phyloP scores from a whole-genome alignment of 768 basidiomycete genomes.

The Suillus tomentosus region DNA sequence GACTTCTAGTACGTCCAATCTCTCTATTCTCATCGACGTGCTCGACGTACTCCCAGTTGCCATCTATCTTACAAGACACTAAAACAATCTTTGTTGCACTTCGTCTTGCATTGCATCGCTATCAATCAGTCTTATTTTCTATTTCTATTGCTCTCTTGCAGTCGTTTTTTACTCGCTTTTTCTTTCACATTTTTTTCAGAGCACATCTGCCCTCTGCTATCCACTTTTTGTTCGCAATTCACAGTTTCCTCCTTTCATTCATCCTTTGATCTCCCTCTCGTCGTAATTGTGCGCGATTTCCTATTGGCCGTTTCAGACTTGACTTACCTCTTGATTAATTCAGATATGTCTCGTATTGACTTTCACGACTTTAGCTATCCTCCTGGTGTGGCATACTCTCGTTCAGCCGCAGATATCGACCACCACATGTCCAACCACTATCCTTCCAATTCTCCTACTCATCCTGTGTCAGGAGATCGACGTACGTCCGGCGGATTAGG shows the following conservation, averaged over 20 bases:
- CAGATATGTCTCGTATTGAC: slow-evolving; percentile 47
- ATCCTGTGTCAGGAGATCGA: slow-evolving; percentile 25
- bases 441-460: slow-evolving; percentile 17
- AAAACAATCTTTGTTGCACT: slow-evolving; percentile 31
- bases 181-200: slow-evolving; percentile 27
- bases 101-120: slow-evolving; percentile 38
- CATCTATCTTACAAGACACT: slow-evolving; percentile 34
- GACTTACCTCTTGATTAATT: slow-evolving; percentile 10
- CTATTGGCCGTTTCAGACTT: background rate
- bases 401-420: slow-evolving; percentile 35
- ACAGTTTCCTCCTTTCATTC: slow-evolving; percentile 5
- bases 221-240: slow-evolving; percentile 9
- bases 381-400: slow-evolving; percentile 32
- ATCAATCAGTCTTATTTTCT: slow-evolving; percentile 26
- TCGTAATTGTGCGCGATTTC: background rate
- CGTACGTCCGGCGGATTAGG: slow-evolving; percentile 20
- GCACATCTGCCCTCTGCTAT: slow-evolving; percentile 7
- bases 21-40: background rate
- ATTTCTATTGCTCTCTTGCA: slow-evolving; percentile 32
- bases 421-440: slow-evolving; percentile 25
- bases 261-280: background rate
- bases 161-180: slow-evolving; percentile 25
- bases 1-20: slow-evolving; percentile 9
- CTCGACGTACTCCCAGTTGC: slow-evolving; percentile 13
- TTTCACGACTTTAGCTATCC: slow-evolving; percentile 42